A percentile compares a stretch with the other conserved stretches of the same genome.
phyloP scores from a whole-genome alignment of 164 flowering plant genomes.

The Pachysandra terminalis region DNA sequence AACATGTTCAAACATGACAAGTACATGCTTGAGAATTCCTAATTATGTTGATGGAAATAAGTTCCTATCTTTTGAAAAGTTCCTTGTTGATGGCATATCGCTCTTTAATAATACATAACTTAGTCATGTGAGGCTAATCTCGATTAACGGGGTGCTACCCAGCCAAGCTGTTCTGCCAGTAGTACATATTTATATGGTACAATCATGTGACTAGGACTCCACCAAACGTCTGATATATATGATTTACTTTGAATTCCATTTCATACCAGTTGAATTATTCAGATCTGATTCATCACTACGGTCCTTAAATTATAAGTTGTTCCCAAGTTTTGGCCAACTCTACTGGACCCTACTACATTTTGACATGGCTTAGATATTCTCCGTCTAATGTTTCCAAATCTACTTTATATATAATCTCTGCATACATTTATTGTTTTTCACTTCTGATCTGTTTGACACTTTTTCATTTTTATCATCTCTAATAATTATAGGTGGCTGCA shows the following conservation, averaged over 20 bases:
- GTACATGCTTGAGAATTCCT: neutral
- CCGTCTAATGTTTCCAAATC: neutral
- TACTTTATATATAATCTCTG: no score
- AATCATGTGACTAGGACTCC: neutral
- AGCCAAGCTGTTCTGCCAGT: neutral
- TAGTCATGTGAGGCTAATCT: neutral
- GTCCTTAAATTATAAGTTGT: neutral
- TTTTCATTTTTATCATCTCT: slow-evolving; percentile 3
- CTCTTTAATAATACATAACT: no score
- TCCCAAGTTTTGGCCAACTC: neutral
- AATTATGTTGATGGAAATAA: neutral
- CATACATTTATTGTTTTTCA: neutral
- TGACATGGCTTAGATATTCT: neutral
- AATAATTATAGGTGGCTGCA: slow-evolving; percentile 76
- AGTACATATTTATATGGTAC: neutral
- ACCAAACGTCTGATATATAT: no score
- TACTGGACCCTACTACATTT: neutral
- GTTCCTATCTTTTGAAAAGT: neutral
- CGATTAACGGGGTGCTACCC: neutral
- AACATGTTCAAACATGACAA: neutral
- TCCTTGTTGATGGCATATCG: neutral
- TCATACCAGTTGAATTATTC: no score
- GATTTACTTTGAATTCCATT: no score
- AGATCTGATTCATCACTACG: neutral
- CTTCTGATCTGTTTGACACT: slow-evolving; percentile 1